Evolutionary conservation across 2,329 filamentous ascomycete species (phyloP).

Genomic region (Tothia fuscella): DNA sequence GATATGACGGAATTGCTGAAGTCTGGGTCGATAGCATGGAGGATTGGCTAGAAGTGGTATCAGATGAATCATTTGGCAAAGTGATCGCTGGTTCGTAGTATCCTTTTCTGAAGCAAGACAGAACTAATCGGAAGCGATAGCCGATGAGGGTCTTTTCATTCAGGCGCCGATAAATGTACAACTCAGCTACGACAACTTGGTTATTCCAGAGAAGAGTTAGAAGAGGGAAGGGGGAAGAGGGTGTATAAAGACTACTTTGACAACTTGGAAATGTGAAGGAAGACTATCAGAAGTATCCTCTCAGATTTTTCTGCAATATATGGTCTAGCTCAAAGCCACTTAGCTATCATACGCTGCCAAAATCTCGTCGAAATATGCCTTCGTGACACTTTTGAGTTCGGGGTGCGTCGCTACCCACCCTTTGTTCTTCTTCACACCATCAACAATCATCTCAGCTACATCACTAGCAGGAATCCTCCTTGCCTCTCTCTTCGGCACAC

Average conservation of each 20-base stretch:
- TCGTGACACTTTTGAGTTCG: conserved; percentile 2
- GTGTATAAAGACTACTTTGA: too few species aligned
- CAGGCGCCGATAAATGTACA: background rate
- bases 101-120: background rate
- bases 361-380: background rate
- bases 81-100: conserved; percentile 11
- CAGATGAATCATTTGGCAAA: conserved; percentile 14
- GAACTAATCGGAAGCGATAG: background rate
- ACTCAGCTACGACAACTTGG: conserved; percentile 8
- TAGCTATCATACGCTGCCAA: background rate
- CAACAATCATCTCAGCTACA: conserved; percentile 1
- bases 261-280: too few species aligned
- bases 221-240: too few species aligned
- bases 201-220: conserved; percentile 9
- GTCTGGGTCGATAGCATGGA: conserved; percentile 17
- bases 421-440: conserved; percentile 7
- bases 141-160: conserved; percentile 15
- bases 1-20: conserved; percentile 17
- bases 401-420: conserved; percentile 6
- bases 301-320: too few species aligned
- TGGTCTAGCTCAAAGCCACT: background rate
- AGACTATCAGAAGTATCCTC: too few species aligned
- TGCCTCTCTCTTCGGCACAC: conserved; percentile 1
- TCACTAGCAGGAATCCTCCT: conserved; percentile 6
- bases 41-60: conserved; percentile 14